Conservation (phyloP, 768 basidiomycete species). For the Cystofilobasidium macerans region DNA sequence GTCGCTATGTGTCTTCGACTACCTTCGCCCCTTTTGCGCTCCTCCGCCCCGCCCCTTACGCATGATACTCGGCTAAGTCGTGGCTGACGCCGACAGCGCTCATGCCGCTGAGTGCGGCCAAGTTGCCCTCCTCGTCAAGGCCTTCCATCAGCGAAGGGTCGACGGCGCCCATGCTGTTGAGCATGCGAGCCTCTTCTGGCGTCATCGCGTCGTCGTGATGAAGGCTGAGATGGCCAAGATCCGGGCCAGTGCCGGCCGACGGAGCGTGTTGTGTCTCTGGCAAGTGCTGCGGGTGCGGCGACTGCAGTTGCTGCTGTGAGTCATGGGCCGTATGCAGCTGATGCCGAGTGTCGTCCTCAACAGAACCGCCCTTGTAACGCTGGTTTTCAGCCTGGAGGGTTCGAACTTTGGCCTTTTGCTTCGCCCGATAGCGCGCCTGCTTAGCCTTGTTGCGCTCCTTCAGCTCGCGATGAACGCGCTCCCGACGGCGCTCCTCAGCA, state of each 20-base stretch:
- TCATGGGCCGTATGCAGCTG: background rate
- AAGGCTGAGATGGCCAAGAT: background rate
- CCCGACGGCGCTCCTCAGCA: background rate
- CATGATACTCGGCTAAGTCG: background rate
- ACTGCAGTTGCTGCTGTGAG: background rate
- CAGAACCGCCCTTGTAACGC: background rate
- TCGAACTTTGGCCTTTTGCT: background rate
- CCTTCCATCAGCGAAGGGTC: constrained; percentile 1
- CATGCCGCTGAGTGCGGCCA: background rate
- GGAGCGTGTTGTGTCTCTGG: too few species aligned
- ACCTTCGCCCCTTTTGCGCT: too few species aligned
- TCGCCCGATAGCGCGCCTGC: background rate
- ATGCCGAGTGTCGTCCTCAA: background rate
- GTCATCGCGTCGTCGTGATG: background rate
- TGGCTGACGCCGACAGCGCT: background rate
- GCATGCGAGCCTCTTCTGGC: background rate
- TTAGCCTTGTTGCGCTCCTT: constrained; percentile 3
- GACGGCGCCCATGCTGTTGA: background rate
- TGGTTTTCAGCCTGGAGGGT: background rate
- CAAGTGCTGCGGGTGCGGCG: background rate
- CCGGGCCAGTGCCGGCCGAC: background rate
- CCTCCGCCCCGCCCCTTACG: too few species aligned
- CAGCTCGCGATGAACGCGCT: background rate
- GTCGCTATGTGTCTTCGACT: too few species aligned
- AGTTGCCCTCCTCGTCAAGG: background rate